Conservation (phyloP, 129 eudicot genomes). For the Escallonia herrerae region DNA sequence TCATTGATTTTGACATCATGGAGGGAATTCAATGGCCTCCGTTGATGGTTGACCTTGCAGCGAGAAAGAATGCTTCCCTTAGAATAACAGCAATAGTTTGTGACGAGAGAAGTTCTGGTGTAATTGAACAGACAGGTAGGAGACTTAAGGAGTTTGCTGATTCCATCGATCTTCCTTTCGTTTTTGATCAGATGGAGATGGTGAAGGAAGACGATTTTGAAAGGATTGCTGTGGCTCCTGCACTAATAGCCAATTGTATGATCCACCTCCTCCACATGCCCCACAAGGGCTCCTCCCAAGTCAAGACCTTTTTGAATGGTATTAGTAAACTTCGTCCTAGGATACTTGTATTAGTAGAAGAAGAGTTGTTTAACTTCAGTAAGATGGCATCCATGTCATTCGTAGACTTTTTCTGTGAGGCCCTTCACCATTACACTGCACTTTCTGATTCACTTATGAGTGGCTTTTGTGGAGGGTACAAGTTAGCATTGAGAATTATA, state of each 20-base stretch:
- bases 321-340: conserved; percentile 8
- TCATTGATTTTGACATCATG: conserved; percentile 20
- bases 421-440: conserved; percentile 18
- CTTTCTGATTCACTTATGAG: conserved; percentile 10
- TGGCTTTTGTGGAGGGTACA: conserved; percentile 12
- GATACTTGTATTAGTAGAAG: conserved; percentile 15
- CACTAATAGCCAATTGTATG: conserved; percentile 13
- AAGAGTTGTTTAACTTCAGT: conserved; percentile 16
- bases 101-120: background rate
- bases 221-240: background rate
- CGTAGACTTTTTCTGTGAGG: conserved; percentile 19
- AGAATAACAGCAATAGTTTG: conserved; percentile 9
- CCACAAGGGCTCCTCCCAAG: background rate
- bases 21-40: conserved; percentile 28
- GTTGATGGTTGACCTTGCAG: conserved; percentile 15
- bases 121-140: conserved; percentile 1
- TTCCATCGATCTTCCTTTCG: conserved; percentile 14
- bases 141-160: conserved; percentile 16
- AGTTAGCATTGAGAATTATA: conserved; percentile 7
- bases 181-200: conserved; percentile 1
- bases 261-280: conserved; percentile 18
- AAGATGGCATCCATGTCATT: conserved; percentile 9
- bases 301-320: conserved; percentile 10
- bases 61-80: background rate
- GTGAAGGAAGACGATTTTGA: conserved; percentile 5